Base-by-base conservation (phyloP, 495 filamentous ascomycete species). In the Penicillium longicatenatum region DNA sequence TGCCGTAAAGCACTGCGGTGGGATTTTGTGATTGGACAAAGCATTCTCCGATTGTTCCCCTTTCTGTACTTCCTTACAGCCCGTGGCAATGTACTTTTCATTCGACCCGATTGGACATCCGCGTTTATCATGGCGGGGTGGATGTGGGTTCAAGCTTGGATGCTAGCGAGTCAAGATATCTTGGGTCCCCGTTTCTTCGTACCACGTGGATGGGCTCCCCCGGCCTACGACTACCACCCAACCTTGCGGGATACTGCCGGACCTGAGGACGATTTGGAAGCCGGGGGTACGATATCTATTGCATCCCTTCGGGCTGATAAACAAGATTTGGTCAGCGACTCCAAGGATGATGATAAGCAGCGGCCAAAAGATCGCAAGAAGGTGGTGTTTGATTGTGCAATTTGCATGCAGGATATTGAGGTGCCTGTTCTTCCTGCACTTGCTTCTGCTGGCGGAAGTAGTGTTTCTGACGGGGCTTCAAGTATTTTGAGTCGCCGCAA, bases 171-270 rank as follows among this genome's bases (percentile, higher is more conserved):
- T 57, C 93, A 98, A 73, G 88, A 91, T 57, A 77, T 96, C 19
- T 74, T 97, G n/a, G 94, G 93, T 0, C 91, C 93, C 0, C 74
- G 94, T 43, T 91, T 92, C 70, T 84, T 88, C 59, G 72, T 91
- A n/a, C 80, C 82, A 3, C 79, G 80, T 21, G 78, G 81, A 48
- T 95, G 90, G 89, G 80, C 75, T 12, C 84, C 89, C 46, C 89
- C 89, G 3, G 94, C 91, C 5, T 98, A 94, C 78, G 94, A 98
- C 64, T 98, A 98, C 59, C 94, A 98, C 68, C 92, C 92, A 0
- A 80, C 95, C 4, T 75, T 98, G 17, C 85, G 90, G n/a, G 90
- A 96, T 70, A 59, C 51, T 7, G 52, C 68, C 4, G 70, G 69
- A 12, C 42, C 69, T 2, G 70, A 70, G 37, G 90, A 92, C 44